Evolutionary conservation across 2,329 filamentous ascomycete species (phyloP), one percentile per base, ranked within the genome.

Genomic region (Phyllosticta citribraziliensis): DNA sequence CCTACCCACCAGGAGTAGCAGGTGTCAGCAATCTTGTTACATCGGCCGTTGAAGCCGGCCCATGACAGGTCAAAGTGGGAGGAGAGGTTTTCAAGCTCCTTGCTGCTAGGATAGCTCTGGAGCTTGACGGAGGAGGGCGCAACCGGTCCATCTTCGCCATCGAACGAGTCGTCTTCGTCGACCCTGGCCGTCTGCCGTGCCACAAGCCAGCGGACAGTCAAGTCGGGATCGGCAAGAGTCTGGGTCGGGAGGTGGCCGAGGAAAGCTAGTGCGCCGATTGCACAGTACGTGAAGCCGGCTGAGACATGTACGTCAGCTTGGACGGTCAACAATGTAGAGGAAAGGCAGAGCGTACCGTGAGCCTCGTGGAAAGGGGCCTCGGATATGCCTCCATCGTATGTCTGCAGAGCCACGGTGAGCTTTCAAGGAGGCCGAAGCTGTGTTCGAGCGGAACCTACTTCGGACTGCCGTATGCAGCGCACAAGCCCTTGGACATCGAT

Each of bases 1-100:
- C 82, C 81, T 0, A 89, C 90, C 94, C 94, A 99, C 80, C 93
- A 99, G 22, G 85, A 88, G 73, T 99, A 99, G 75, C 94, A 99
- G 0, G 94, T 97, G 74, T 99, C 94, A 10, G 89, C 88, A 55
- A 87, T 82, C 74, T 99, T 99, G 77, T 96, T 97, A 71, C 84
- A 86, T 56, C 94, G 85, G 25, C 94, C 94, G 69, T 95, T 96
- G 75, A 95, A 91, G 10, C 92, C 94, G 1, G 90, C 82, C 68
- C 81, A 82, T n/a, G n/a, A 3, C 14, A 47, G 40, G 17, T 47
- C 40, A n/a, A n/a, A 17, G 40, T 47, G 40, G 40, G 40, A 47
- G 17, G 40, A 47, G 17, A 47, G 40, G 17, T n/a, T 14, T 47
- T 47, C 40, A 8, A 47, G 40, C 40, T 47, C 40, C 17, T 47